Percentiles rank a stretch among this genome's conserved stretches.
phyloP scores from a whole-genome alignment of 768 basidiomycete genomes.

The Floccularia luteovirens region DNA sequence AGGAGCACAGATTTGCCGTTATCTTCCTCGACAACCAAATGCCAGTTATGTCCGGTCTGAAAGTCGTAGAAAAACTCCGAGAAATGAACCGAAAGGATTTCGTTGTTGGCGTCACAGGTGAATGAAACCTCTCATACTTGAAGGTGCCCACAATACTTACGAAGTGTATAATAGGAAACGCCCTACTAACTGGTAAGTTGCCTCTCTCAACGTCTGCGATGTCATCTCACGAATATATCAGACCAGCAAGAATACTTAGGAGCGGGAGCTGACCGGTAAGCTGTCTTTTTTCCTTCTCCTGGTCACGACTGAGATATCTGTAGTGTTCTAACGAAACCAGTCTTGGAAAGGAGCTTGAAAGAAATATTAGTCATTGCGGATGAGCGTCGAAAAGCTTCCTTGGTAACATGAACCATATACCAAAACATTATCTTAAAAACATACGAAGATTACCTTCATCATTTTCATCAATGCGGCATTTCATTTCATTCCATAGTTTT shows the following conservation, averaged over 20 bases:
- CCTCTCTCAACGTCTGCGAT: conserved; percentile 4
- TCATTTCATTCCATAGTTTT: too few relatives aligned
- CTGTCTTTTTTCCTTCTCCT: conserved; percentile 7
- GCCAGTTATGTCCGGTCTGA: conserved; percentile 72
- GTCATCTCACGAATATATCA: too few relatives aligned
- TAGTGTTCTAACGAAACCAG: conserved; percentile 77
- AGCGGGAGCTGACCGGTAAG: conserved; percentile 71
- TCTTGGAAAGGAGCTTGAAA: conserved; percentile 49
- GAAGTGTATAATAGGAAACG: conserved; percentile 48
- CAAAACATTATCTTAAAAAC: too few relatives aligned
- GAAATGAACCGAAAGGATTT: conserved; percentile 63
- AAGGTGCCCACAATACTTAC: too few relatives aligned
- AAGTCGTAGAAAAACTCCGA: conserved; percentile 57
- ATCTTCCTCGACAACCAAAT: conserved; percentile 72
- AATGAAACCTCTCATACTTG: too few relatives aligned
- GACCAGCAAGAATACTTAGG: conserved; percentile 73
- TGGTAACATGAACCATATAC: conserved; percentile 3
- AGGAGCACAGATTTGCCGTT: conserved; percentile 35
- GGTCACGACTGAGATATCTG: conserved; percentile 7
- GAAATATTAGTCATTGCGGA: conserved; percentile 38
- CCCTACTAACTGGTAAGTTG: conserved; percentile 36
- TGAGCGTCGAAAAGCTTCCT: conserved; percentile 35
- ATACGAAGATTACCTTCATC: too few relatives aligned
- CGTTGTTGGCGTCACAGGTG: conserved; percentile 77
- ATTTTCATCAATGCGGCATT: too few relatives aligned